Evolutionary conservation across 2,329 filamentous ascomycete genomes (phyloP), one percentile per base, ranked within the genome.

Genomic region (Beauveria australis): DNA sequence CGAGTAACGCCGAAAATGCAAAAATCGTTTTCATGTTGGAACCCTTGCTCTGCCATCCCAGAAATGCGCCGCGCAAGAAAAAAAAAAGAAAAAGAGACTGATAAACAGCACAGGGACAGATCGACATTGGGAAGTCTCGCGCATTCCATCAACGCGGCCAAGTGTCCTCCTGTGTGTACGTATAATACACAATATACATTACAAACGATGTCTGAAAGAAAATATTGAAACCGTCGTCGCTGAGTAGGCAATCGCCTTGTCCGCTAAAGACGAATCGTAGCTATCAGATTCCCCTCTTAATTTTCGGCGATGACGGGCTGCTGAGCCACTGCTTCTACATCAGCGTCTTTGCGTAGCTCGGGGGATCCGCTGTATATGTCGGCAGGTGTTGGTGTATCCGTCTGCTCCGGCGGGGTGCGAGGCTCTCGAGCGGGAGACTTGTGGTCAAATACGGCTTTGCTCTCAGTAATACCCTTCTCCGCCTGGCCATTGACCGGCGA

Each of bases 111-210:
- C 8, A 37, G 43, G 12, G 37, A 55, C 24, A 54, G 19, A 55
- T n/a, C 5, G 8, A 19, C 5, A 37, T 3, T 7, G n/a, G 18
- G 16, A 44, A 33, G 28, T 5, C 33, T 22, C 44, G 10, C 44
- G 19, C 19, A 10, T 22, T 16, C 33, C 33, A 37, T 14, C 44
- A 6, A 46, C n/a, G 9, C 3, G 19, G 4, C 44, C 10, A 46
- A 6, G n/a, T 22, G 8, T n/a, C 22, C 12, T 46, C 19, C 28
- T n/a, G 6, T 5, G 33, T 28, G 52, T 8, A 19, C 14, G 28
- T 56, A 57, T 59, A 63, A 61, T 61, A 65, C 64, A 66, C 40
- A 63, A 64, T 63, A 64, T 63, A 65, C 65, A 66, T 65, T 66
- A 66, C 28, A 22, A 33, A 58, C 24, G 24, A 58, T 58, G 55